Conservation (phyloP, 2,329 filamentous ascomycete species). For the Mycosphaerella arachidis region DNA sequence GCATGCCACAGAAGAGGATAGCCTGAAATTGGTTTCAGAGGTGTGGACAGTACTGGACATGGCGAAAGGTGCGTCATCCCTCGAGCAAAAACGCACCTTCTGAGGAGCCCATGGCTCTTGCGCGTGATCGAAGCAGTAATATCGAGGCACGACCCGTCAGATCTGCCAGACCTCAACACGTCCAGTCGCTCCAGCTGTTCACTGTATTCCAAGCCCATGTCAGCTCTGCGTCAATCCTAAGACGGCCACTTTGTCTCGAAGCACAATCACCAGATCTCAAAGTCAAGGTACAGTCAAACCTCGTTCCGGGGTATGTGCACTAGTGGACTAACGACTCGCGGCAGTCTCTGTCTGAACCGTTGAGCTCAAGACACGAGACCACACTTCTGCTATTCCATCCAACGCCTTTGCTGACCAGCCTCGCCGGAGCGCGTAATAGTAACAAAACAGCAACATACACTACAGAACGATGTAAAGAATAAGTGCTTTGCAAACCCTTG, state of each 20-base stretch:
- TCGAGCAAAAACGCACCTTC: background rate
- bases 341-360: background rate
- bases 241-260: background rate
- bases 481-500: background rate
- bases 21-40: background rate
- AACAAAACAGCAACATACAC: background rate
- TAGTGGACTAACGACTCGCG: background rate
- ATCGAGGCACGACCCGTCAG: background rate
- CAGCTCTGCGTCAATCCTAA: background rate
- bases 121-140: background rate
- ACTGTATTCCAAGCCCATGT: background rate
- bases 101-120: background rate
- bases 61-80: background rate
- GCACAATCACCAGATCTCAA: background rate
- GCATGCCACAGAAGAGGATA: background rate
- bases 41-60: background rate
- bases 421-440: background rate
- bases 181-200: too few relatives aligned
- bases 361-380: background rate
- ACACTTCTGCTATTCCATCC: background rate
- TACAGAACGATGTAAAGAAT: background rate
- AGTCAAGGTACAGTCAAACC: background rate
- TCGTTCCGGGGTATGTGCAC: background rate
- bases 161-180: background rate
- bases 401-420: slow-evolving; percentile 3